phyloP scores from a whole-genome alignment of 345 rosid genomes.

The Aquilaria sinensis region DNA sequence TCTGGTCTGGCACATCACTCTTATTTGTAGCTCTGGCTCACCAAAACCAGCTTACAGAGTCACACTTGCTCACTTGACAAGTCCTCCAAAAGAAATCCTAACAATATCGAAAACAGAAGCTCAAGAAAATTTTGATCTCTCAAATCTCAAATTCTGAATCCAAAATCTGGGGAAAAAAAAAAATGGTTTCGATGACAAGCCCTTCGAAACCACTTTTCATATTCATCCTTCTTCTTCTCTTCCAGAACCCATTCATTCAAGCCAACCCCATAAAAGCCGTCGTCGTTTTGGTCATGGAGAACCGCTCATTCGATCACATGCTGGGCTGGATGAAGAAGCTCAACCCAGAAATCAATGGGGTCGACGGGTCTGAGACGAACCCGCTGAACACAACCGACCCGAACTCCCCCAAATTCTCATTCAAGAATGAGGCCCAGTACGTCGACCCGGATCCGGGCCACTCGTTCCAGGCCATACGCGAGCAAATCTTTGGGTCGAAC shows the following conservation, averaged over 20 bases:
- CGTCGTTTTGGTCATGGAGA: slow-evolving; percentile 86
- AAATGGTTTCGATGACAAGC: slow-evolving; percentile 14
- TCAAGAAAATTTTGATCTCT: too few relatives aligned
- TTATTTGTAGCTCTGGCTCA: too few relatives aligned
- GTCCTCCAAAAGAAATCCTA: neutral
- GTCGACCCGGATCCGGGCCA: slow-evolving; percentile 98
- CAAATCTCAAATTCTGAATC: neutral
- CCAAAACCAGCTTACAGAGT: too few relatives aligned
- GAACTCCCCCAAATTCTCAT: slow-evolving; percentile 28
- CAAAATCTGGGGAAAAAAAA: too few relatives aligned
- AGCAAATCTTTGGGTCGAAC: slow-evolving; percentile 78
- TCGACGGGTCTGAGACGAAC: slow-evolving; percentile 61
- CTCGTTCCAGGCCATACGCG: slow-evolving; percentile 86
- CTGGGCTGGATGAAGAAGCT: slow-evolving; percentile 95
- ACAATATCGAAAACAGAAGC: neutral
- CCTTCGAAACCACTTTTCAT: neutral
- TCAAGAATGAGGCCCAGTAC: slow-evolving; percentile 50
- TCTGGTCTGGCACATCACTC: too few relatives aligned
- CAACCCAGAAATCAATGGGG: slow-evolving; percentile 84
- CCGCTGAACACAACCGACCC: slow-evolving; percentile 46
- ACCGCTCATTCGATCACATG: slow-evolving; percentile 95
- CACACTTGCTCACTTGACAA: too few relatives aligned
- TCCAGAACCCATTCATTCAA: slow-evolving; percentile 9
- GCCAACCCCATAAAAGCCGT: slow-evolving; percentile 54
- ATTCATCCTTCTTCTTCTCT: slow-evolving; percentile 9